A percentile compares a stretch with the other conserved stretches of the same genome.
These are phyloP conservation scores for Myxozyma lipomycoides DNA, from an alignment of 805 yeast species.

Conservation along the genomic window DNA sequence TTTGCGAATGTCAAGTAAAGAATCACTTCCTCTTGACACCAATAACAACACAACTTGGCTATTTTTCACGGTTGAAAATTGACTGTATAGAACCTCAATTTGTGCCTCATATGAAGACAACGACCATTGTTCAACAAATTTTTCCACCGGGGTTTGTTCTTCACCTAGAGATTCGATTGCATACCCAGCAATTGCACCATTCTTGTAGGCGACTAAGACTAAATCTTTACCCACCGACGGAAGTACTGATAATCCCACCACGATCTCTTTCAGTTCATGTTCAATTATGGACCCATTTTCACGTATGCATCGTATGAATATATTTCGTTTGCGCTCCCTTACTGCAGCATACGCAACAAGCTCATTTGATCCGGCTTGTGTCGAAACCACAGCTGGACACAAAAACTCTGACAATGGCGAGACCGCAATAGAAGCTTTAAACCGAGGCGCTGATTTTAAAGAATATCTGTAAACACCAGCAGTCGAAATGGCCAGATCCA, in stretches of 20 bases:
- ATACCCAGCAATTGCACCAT: slow-evolving; percentile 13
- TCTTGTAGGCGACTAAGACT: slow-evolving; percentile 9
- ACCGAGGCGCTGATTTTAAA: slow-evolving; percentile 23
- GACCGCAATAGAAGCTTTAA: slow-evolving; percentile 20
- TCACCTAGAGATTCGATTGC: slow-evolving; percentile 1
- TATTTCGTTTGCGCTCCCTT: slow-evolving; percentile 13
- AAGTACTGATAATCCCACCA: slow-evolving; percentile 3
- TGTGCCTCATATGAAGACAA: background rate
- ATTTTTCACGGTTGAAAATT: background rate
- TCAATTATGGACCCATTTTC: slow-evolving; percentile 14
- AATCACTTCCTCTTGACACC: slow-evolving; percentile 3
- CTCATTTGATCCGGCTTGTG: background rate
- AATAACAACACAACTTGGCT: background rate
- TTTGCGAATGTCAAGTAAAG: slow-evolving; percentile 11
- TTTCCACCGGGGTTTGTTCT: slow-evolving; percentile 1
- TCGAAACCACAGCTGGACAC: slow-evolving; percentile 18
- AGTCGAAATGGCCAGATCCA: slow-evolving; percentile 20
- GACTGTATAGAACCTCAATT: slow-evolving; percentile 4
- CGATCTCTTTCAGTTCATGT: slow-evolving; percentile 2
- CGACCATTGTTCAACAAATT: slow-evolving; percentile 7
- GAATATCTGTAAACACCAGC: slow-evolving; percentile 17
- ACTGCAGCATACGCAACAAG: slow-evolving; percentile 16
- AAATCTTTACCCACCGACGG: background rate
- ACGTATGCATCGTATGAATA: slow-evolving; percentile 13
- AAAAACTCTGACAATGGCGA: slow-evolving; percentile 25